A percentile compares a stretch with the other conserved stretches of the same genome.
Conservation (phyloP, 225 moss, liverwort and hornwort genomes). For the Thuidium tamariscinum region DNA sequence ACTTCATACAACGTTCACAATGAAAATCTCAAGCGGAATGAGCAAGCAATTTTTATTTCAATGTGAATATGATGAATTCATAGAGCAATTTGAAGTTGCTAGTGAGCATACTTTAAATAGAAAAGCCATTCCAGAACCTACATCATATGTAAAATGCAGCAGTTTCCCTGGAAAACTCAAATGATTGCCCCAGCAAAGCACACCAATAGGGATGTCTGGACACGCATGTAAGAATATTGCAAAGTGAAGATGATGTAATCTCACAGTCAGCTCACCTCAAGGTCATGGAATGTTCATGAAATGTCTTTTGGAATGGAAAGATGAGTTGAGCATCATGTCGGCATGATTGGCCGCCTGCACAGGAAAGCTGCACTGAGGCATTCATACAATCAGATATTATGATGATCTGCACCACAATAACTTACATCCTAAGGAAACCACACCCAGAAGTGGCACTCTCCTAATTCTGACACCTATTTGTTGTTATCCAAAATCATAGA, state of each 20-base stretch:
- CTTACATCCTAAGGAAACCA: not conserved
- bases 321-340: not conserved
- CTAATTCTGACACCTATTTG: no score
- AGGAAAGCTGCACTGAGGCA: not conserved
- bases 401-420: not conserved
- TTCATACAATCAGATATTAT: not conserved
- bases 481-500: no score
- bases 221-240: not conserved
- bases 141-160: not conserved
- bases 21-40: fast-evolving
- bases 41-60: fast-evolving
- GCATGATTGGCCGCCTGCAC: not conserved
- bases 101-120: no score
- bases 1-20: not conserved
- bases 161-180: not conserved
- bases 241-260: not conserved
- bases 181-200: not conserved
- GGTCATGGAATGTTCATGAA: not conserved
- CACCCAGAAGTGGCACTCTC: no score
- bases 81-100: not conserved
- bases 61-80: not conserved
- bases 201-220: not conserved
- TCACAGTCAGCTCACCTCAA: not conserved
- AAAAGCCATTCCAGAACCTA: no score
- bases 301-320: not conserved